Evolutionary conservation across 257 asterid species (phyloP).

Genomic region (Solanum chilense): DNA sequence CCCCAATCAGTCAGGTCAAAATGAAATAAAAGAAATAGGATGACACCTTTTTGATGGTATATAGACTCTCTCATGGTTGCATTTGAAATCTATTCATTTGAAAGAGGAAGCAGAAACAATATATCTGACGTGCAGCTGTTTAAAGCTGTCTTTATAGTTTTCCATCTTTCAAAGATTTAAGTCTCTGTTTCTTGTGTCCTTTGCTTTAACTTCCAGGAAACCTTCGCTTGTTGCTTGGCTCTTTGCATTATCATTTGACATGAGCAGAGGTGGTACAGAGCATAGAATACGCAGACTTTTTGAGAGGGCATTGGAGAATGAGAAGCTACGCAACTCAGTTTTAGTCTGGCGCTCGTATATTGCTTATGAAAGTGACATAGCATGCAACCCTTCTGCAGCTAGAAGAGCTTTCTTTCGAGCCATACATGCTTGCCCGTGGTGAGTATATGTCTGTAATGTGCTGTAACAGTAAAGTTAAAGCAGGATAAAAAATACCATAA

Average conservation of each 20-base stretch:
- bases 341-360: constrained; percentile 81
- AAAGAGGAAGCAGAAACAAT: not conserved
- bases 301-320: constrained; percentile 75
- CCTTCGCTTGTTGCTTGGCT: constrained; percentile 70
- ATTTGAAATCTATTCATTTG: not conserved
- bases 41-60: not conserved
- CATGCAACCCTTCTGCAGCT: constrained; percentile 54
- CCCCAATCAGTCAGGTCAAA: not conserved
- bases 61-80: not conserved
- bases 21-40: not conserved
- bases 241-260: constrained; percentile 65
- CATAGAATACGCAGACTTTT: constrained; percentile 79
- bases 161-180: not conserved
- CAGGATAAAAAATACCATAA: not conserved
- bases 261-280: constrained; percentile 48
- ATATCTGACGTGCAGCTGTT: not conserved
- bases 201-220: constrained; percentile 39
- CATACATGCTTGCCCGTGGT: constrained; percentile 97
- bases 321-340: constrained; percentile 52
- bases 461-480: not conserved
- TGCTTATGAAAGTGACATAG: constrained; percentile 49
- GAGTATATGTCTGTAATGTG: constrained; percentile 3
- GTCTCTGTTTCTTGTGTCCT: not conserved
- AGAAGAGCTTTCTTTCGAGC: constrained; percentile 89
- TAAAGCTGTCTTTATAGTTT: not conserved